phyloP scores from a whole-genome alignment of 2,329 filamentous ascomycete species.

The Tolypocladium nubicola region DNA sequence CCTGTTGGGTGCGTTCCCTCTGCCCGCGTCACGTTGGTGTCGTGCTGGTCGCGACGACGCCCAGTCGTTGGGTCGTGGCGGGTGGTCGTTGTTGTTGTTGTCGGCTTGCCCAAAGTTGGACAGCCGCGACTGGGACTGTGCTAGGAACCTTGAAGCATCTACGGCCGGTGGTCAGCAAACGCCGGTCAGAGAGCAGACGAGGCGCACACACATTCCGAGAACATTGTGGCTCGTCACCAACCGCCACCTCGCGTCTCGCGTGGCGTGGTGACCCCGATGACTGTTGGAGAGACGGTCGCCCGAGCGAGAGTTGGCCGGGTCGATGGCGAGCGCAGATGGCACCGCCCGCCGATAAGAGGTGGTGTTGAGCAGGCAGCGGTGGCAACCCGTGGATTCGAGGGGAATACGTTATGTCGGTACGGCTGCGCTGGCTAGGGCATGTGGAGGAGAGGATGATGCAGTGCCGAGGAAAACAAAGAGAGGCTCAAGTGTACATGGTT shows the following conservation, averaged over 20 bases:
- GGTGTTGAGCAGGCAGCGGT: neutral
- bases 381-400: neutral
- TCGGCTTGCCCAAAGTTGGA: conserved; percentile 56
- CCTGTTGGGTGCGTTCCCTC: conserved; percentile 21
- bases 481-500: neutral
- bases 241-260: conserved; percentile 19
- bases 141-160: conserved; percentile 96
- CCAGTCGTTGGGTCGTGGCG: conserved; percentile 20
- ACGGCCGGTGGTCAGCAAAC: conserved; percentile 10
- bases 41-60: conserved; percentile 20
- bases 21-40: conserved; percentile 19
- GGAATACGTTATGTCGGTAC: neutral
- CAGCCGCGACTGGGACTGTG: conserved; percentile 88
- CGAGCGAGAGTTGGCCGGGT: neutral
- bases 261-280: conserved; percentile 1
- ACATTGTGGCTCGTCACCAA: conserved; percentile 26
- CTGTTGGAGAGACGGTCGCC: neutral
- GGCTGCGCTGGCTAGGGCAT: neutral
- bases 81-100: conserved; percentile 29
- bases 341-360: neutral
- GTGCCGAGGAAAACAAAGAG: neutral
- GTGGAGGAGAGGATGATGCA: neutral
- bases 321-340: neutral
- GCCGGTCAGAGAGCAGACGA: neutral
- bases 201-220: conserved; percentile 69